Conservation (phyloP, 768 basidiomycete species). For the Kwoniella dendrophila region DNA sequence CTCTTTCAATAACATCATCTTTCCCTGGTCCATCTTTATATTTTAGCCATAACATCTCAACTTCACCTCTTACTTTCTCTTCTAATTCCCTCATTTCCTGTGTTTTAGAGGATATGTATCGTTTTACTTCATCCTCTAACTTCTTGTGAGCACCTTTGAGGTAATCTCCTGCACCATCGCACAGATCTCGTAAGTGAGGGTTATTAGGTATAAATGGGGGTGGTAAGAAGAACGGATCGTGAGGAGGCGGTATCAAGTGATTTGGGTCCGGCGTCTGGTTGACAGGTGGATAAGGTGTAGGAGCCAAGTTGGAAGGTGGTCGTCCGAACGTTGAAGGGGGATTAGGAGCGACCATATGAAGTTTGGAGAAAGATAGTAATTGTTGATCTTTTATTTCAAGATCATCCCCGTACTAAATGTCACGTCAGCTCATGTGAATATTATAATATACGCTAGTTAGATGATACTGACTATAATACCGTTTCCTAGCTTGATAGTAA, state of each 20-base stretch:
- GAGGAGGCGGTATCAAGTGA: slow-evolving; percentile 36
- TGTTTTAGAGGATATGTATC: slow-evolving; percentile 38
- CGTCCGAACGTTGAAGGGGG: slow-evolving; percentile 37
- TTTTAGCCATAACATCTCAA: slow-evolving; percentile 51
- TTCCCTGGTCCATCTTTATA: slow-evolving; percentile 35
- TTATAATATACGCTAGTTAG: neutral
- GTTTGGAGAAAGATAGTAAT: slow-evolving; percentile 29
- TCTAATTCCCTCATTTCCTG: slow-evolving; percentile 39
- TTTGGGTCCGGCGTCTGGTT: slow-evolving; percentile 2
- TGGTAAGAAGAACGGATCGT: slow-evolving; percentile 57
- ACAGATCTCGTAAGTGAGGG: slow-evolving; percentile 45
- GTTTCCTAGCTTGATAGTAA: slow-evolving; percentile 26
- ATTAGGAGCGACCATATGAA: slow-evolving; percentile 24
- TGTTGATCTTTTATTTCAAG: slow-evolving; percentile 12
- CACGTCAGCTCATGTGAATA: neutral
- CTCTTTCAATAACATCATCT: slow-evolving; percentile 14
- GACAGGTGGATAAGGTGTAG: slow-evolving; percentile 16
- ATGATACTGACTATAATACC: slow-evolving; percentile 36
- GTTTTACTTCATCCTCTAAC: slow-evolving; percentile 43
- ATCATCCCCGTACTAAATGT: slow-evolving; percentile 28
- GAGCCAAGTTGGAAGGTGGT: slow-evolving; percentile 31
- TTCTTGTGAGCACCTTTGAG: slow-evolving; percentile 34
- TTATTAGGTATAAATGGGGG: slow-evolving; percentile 54
- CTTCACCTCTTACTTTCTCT: slow-evolving; percentile 46
- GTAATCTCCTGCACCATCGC: slow-evolving; percentile 35